These are phyloP conservation scores for Melampsora americana DNA, from an alignment of 1,284 basidiomycete genomes.

Conservation along the genomic window DNA sequence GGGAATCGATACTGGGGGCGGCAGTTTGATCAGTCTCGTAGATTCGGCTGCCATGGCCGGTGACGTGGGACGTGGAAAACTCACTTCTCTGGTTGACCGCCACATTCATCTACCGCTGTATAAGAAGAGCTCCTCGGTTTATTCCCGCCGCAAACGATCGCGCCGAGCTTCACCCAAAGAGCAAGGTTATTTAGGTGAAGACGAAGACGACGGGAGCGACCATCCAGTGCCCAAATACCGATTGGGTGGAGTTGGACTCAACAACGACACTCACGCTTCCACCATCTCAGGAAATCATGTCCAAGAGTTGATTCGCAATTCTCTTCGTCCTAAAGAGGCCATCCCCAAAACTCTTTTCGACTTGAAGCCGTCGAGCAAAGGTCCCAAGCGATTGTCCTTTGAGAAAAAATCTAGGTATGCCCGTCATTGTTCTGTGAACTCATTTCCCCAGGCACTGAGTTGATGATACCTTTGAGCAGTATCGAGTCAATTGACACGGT, in stretches of 20 bases:
- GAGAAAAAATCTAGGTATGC: background rate
- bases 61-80: background rate
- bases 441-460: too few relatives aligned
- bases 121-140: background rate
- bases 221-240: background rate
- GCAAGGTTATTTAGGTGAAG: slow-evolving; percentile 2
- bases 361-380: background rate
- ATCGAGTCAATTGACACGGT: background rate
- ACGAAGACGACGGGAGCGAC: slow-evolving; percentile 5
- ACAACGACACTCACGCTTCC: background rate
- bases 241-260: background rate
- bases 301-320: background rate
- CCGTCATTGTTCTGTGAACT: too few relatives aligned
- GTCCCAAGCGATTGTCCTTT: background rate
- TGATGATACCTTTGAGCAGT: too few relatives aligned
- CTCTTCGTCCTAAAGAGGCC: background rate
- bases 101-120: background rate
- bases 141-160: background rate
- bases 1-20: slow-evolving; percentile 39
- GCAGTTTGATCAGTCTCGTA: slow-evolving; percentile 24
- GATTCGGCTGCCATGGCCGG: background rate
- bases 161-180: background rate
- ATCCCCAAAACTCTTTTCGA: background rate
- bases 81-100: background rate
- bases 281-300: background rate